Conservation (phyloP, 495 filamentous ascomycete genomes). For the Annulohypoxylon stygium region DNA sequence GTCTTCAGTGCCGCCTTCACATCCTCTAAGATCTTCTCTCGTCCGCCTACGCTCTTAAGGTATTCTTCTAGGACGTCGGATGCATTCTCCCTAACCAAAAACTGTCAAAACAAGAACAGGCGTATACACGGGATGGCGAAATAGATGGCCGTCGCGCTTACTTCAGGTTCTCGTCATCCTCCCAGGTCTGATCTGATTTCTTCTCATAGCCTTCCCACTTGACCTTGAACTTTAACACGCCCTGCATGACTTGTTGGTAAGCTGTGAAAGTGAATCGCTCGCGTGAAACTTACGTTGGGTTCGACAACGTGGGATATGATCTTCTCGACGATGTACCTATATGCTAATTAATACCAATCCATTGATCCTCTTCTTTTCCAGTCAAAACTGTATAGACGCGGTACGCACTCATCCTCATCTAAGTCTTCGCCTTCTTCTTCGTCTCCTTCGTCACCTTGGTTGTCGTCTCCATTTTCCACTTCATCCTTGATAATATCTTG, state of each 20-base stretch:
- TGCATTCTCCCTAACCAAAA: constrained; percentile 56
- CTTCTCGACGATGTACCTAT: constrained; percentile 69
- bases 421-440: constrained; percentile 55
- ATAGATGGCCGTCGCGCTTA: constrained; percentile 44
- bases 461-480: constrained; percentile 48
- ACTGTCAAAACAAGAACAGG: constrained; percentile 24
- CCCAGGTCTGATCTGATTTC: constrained; percentile 70
- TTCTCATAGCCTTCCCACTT: constrained; percentile 75
- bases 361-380: neutral
- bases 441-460: constrained; percentile 47
- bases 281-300: constrained; percentile 56
- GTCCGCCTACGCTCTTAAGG: constrained; percentile 62
- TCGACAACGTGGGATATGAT: constrained; percentile 67
- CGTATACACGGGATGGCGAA: neutral
- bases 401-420: constrained; percentile 60
- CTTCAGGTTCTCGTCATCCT: constrained; percentile 70
- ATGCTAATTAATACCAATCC: constrained; percentile 8
- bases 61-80: constrained; percentile 61
- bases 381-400: constrained; percentile 8
- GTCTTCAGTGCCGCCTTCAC: constrained; percentile 54
- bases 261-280: neutral
- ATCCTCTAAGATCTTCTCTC: constrained; percentile 64
- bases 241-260: constrained; percentile 47
- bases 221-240: constrained; percentile 62
- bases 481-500: constrained; percentile 33